Evolutionary conservation across 106 monocot species (phyloP).

Genomic region (Acorus calamus): DNA sequence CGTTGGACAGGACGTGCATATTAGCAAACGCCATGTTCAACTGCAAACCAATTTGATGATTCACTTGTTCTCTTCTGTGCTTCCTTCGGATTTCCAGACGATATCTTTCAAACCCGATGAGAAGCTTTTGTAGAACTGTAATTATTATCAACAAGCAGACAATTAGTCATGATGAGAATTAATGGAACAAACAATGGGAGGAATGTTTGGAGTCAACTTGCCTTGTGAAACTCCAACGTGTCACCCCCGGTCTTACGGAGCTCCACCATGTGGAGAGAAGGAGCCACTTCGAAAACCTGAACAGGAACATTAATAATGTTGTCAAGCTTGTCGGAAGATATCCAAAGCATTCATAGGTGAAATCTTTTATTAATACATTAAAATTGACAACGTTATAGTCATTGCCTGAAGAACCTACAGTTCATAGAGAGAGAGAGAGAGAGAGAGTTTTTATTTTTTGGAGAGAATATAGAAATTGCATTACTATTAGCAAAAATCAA

Average conservation of each 20-base stretch:
- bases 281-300: slow-evolving; percentile 97
- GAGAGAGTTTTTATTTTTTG: too few species aligned
- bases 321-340: background rate
- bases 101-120: slow-evolving; percentile 78
- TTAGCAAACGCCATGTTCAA: too few species aligned
- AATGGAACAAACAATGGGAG: too few species aligned
- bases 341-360: background rate
- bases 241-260: slow-evolving; percentile 85
- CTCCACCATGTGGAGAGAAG: slow-evolving; percentile 84
- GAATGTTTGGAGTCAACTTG: slow-evolving; percentile 6
- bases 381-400: too few species aligned
- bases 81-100: slow-evolving; percentile 71
- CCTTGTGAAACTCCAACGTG: slow-evolving; percentile 89
- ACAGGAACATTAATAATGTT: slow-evolving; percentile 5
- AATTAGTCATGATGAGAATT: too few species aligned
- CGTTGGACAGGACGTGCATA: too few species aligned
- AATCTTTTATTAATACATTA: background rate
- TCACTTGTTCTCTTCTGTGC: slow-evolving; percentile 20
- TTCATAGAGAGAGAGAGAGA: too few species aligned
- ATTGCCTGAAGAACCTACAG: too few species aligned
- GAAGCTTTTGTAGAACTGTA: slow-evolving; percentile 85
- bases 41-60: too few species aligned
- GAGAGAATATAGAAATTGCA: too few species aligned
- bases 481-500: too few species aligned
- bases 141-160: too few species aligned